A percentile compares a stretch with the other conserved stretches of the same genome.
Evolutionary conservation across 441 rosid species (phyloP).

Genomic region (Gossypium schwendimanii): DNA sequence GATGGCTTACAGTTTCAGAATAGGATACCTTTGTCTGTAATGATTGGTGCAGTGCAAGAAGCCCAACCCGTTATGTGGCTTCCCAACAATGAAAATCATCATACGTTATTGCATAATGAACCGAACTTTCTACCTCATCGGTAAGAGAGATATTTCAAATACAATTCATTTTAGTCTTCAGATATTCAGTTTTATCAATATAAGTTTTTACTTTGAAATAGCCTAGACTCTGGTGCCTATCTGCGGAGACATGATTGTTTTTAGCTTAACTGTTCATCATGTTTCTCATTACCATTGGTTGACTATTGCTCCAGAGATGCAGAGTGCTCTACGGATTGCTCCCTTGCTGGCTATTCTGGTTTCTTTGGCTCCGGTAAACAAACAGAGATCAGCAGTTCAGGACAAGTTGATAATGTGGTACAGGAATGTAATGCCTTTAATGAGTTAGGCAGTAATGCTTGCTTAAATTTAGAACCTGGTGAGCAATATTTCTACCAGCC

Average conservation of each 20-base stretch:
- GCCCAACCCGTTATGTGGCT: conserved; percentile 65
- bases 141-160: conserved; percentile 25
- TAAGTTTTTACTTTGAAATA: conserved; percentile 12
- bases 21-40: conserved; percentile 49
- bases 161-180: not conserved
- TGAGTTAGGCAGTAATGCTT: conserved; percentile 40
- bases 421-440: conserved; percentile 33
- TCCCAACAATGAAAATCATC: conserved; percentile 53
- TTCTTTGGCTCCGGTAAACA: conserved; percentile 44
- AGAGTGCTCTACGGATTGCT: conserved; percentile 37
- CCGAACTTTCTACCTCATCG: conserved; percentile 45
- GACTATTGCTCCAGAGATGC: conserved; percentile 34
- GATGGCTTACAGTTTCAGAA: conserved; percentile 44
- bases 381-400: conserved; percentile 44
- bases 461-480: conserved; percentile 41
- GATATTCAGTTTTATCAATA: not conserved
- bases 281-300: conserved; percentile 1
- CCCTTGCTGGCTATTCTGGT: conserved; percentile 45
- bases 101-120: conserved; percentile 45
- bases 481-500: conserved; percentile 54
- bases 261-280: not conserved
- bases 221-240: not conserved
- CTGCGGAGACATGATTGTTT: not conserved
- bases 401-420: conserved; percentile 34
- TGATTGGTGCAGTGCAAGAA: conserved; percentile 55